Evolutionary conservation across 257 asterid species (phyloP).

Genomic region (Schizonepeta tenuifolia): DNA sequence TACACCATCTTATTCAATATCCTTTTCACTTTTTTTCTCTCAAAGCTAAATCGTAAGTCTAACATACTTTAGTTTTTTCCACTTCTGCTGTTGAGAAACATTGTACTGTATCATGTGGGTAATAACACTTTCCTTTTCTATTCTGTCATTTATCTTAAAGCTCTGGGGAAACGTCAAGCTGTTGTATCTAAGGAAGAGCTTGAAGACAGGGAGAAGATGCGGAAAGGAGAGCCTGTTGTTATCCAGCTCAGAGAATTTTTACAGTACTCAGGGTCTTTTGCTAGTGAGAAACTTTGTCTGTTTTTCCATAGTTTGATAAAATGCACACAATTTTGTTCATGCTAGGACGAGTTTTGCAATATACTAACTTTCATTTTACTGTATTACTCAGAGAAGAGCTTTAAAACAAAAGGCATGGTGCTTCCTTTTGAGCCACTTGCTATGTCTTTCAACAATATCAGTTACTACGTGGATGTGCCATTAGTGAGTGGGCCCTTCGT

Average conservation of each 20-base stretch:
- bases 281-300: conserved; percentile 56
- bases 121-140: conserved; percentile 17
- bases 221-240: conserved; percentile 67
- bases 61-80: conserved; percentile 29
- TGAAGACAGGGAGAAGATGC: conserved; percentile 58
- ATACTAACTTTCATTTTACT: conserved; percentile 12
- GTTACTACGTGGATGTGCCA: conserved; percentile 91
- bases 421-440: conserved; percentile 90
- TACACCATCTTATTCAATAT: conserved; percentile 75
- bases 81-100: conserved; percentile 24
- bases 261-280: conserved; percentile 83
- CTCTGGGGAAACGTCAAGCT: conserved; percentile 86
- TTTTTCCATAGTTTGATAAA: conserved; percentile 4
- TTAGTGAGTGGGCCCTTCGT: conserved; percentile 53
- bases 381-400: conserved; percentile 69
- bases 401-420: conserved; percentile 84
- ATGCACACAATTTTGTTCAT: neutral
- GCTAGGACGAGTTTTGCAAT: conserved; percentile 21
- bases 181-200: conserved; percentile 72
- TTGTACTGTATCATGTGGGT: conserved; percentile 16
- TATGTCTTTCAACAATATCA: conserved; percentile 83
- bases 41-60: conserved; percentile 80
- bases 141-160: conserved; percentile 44
- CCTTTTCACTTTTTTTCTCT: conserved; percentile 78
- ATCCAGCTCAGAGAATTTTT: conserved; percentile 83